phyloP scores from a whole-genome alignment of 441 rosid genomes.

The Hypseocharis bilobata region DNA sequence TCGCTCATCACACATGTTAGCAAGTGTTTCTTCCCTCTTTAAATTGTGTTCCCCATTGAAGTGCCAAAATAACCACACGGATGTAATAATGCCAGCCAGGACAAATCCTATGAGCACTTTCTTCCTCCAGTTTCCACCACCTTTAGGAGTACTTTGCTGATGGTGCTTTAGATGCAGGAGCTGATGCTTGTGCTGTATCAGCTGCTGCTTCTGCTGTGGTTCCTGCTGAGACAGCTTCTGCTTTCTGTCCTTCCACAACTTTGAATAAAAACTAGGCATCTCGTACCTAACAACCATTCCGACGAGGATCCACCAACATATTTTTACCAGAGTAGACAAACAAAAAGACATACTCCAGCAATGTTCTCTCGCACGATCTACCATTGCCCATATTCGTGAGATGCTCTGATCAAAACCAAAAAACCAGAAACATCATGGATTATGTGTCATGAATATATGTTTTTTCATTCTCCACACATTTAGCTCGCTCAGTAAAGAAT shows the following conservation, averaged over 20 bases:
- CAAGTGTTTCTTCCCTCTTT: constrained; percentile 61
- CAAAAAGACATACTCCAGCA: constrained; percentile 27
- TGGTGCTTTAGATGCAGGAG: constrained; percentile 47
- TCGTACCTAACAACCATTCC: constrained; percentile 35
- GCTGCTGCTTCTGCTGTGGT: constrained; percentile 17
- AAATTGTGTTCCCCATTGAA: constrained; percentile 27
- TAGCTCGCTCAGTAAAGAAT: neutral
- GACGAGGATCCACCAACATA: constrained; percentile 49
- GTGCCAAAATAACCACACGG: constrained; percentile 63
- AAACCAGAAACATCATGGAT: constrained; percentile 9
- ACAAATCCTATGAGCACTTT: constrained; percentile 46
- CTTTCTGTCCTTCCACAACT: constrained; percentile 29
- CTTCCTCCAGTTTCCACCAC: constrained; percentile 75
- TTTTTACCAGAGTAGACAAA: constrained; percentile 24
- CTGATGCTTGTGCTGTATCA: constrained; percentile 28
- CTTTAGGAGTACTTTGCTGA: constrained; percentile 40
- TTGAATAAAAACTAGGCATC: constrained; percentile 30
- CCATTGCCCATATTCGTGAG: constrained; percentile 20
- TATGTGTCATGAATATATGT: neutral
- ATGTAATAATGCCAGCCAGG: constrained; percentile 41
- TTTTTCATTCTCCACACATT: neutral
- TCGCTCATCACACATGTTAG: constrained; percentile 91
- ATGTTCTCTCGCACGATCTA: constrained; percentile 23
- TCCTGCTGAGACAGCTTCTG: constrained; percentile 28
- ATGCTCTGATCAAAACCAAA: constrained; percentile 40